phyloP scores from a whole-genome alignment of 139 green algal species.

The Mesotaenium endlicherianum region DNA sequence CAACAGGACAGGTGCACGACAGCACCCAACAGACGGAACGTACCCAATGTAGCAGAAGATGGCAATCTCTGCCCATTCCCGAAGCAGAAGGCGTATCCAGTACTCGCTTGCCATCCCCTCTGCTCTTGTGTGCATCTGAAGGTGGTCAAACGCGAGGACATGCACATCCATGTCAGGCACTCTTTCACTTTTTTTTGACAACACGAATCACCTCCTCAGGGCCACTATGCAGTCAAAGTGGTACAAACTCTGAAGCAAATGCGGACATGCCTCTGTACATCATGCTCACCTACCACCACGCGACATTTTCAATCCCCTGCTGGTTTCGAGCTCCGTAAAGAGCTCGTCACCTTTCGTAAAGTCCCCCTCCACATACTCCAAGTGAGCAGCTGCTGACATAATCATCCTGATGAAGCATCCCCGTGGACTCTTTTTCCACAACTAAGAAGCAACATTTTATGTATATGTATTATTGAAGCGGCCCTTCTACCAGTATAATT shows the following conservation, averaged over 20 bases:
- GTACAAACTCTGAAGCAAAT: background rate
- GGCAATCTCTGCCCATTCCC: slow-evolving; percentile 4
- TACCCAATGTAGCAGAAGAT: slow-evolving; percentile 25
- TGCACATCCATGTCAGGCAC: too few species aligned
- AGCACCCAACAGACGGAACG: too few species aligned
- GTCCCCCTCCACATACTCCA: too few species aligned
- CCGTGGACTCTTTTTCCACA: too few species aligned
- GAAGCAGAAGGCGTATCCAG: slow-evolving; percentile 24
- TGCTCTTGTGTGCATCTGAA: background rate
- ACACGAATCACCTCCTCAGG: background rate
- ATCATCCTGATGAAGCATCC: too few species aligned
- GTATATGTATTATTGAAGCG: too few species aligned
- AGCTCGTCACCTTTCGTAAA: too few species aligned
- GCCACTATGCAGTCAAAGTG: background rate
- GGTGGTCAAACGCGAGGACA: background rate
- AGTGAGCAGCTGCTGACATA: too few species aligned
- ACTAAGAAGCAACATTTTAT: too few species aligned
- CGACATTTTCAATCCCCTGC: background rate
- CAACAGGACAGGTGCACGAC: too few species aligned
- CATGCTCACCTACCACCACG: background rate
- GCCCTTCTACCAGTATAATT: too few species aligned
- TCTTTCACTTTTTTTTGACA: too few species aligned
- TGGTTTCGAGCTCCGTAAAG: background rate
- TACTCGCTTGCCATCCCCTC: slow-evolving; percentile 5
- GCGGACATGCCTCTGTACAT: background rate